These are phyloP conservation scores for Dichotomopilus funicola DNA, from an alignment of 2,329 filamentous ascomycete species.

Conservation along the genomic window DNA sequence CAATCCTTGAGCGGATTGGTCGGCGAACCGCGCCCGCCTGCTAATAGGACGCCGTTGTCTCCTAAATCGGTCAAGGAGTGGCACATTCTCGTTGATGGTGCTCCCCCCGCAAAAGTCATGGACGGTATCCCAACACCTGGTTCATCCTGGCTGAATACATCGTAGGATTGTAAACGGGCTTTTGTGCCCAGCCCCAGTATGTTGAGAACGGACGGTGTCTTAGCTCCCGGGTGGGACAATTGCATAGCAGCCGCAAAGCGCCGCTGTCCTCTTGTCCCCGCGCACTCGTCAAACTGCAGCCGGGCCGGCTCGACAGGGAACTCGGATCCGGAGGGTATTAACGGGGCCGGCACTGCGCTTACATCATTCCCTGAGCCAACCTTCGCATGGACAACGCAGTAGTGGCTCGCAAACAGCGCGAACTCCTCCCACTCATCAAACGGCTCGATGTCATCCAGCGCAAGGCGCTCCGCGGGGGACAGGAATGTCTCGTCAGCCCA, in stretches of 20 bases:
- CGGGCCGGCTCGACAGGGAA: slow-evolving; percentile 7
- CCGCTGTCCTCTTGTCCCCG: slow-evolving; percentile 40
- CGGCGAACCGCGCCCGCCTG: slow-evolving; percentile 75
- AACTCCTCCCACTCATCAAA: slow-evolving; percentile 99
- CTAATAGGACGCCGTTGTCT: slow-evolving; percentile 53
- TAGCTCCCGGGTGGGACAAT: slow-evolving; percentile 22
- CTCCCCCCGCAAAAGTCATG: slow-evolving; percentile 20
- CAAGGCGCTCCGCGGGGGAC: slow-evolving; percentile 48
- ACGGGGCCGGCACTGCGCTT: neutral
- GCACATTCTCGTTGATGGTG: slow-evolving; percentile 55
- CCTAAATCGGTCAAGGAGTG: slow-evolving; percentile 67
- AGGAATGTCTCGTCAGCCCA: slow-evolving; percentile 70
- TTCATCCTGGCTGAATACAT: slow-evolving; percentile 37
- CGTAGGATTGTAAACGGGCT: slow-evolving; percentile 42
- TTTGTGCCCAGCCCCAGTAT: slow-evolving; percentile 40
- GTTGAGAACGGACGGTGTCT: slow-evolving; percentile 33
- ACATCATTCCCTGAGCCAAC: slow-evolving; percentile 23
- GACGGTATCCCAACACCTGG: slow-evolving; percentile 6
- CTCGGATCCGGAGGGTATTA: neutral
- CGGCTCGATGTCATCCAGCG: slow-evolving; percentile 65
- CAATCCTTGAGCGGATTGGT: slow-evolving; percentile 62
- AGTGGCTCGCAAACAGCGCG: slow-evolving; percentile 75
- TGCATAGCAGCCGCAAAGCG: slow-evolving; percentile 55
- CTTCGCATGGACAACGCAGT: slow-evolving; percentile 67
- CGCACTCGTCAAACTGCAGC: slow-evolving; percentile 32